These are phyloP conservation scores for Acacia confusa DNA, from an alignment of 306 rosid species.

Conservation along the genomic window DNA sequence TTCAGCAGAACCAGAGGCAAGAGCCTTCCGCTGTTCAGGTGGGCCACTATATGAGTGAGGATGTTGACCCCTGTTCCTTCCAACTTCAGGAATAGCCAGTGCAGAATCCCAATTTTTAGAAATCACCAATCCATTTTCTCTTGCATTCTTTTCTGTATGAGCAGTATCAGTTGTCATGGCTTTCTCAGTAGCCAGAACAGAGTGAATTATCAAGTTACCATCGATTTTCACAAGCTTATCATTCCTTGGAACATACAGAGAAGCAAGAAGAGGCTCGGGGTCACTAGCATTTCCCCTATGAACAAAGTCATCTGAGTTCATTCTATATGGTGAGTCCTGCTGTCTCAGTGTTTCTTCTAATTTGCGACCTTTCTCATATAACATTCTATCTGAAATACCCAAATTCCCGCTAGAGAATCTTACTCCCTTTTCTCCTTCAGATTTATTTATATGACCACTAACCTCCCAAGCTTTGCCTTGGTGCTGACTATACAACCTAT, in stretches of 20 bases:
- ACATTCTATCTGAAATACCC: slow-evolving; percentile 35
- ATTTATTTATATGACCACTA: slow-evolving; percentile 45
- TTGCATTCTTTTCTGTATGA: slow-evolving; percentile 29
- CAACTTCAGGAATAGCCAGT: slow-evolving; percentile 48
- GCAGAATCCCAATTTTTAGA: slow-evolving; percentile 46
- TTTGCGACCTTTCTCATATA: slow-evolving; percentile 41
- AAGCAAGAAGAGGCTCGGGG: slow-evolving; percentile 69
- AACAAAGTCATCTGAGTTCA: slow-evolving; percentile 37
- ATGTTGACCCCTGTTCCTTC: slow-evolving; percentile 48
- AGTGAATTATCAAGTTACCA: slow-evolving; percentile 71
- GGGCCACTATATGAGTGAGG: slow-evolving; percentile 46
- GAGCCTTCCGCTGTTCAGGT: slow-evolving; percentile 63
- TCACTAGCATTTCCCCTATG: slow-evolving; percentile 63
- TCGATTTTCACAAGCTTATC: slow-evolving; percentile 72
- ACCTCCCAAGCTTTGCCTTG: slow-evolving; percentile 61
- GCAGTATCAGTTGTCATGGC: slow-evolving; percentile 47
- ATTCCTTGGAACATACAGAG: slow-evolving; percentile 72
- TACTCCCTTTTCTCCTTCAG: slow-evolving; percentile 43
- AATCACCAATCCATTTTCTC: slow-evolving; percentile 50
- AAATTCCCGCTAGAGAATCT: slow-evolving; percentile 38
- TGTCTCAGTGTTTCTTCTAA: slow-evolving; percentile 36
- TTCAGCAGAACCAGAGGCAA: slow-evolving; percentile 62
- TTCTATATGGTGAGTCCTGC: slow-evolving; percentile 18
- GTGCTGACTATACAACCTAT: slow-evolving; percentile 47
- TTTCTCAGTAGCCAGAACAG: slow-evolving; percentile 67